Conservation (phyloP, 257 asterid species). For the Euphrasia confusa region DNA sequence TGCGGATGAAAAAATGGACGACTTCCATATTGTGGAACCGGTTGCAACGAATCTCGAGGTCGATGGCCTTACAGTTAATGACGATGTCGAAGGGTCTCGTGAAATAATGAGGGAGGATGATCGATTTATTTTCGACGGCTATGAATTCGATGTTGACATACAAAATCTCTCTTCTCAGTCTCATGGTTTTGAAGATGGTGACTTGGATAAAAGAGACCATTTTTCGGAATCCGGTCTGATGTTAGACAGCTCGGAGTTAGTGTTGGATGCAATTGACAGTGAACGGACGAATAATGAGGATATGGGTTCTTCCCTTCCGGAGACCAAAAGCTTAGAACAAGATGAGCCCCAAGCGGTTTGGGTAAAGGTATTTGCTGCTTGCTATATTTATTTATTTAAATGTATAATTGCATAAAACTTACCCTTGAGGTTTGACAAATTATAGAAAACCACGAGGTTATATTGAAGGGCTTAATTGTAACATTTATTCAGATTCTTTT, state of each 20-base stretch:
- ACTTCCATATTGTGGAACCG: no score
- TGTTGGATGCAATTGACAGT: constrained; percentile 38
- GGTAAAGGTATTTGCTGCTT: constrained; percentile 65
- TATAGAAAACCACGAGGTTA: no score
- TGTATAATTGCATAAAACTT: no score
- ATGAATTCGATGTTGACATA: constrained; percentile 25
- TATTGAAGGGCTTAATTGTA: no score
- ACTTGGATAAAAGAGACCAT: constrained; percentile 45
- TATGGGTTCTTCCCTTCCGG: constrained; percentile 41
- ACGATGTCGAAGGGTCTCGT: constrained; percentile 10
- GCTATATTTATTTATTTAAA: no score
- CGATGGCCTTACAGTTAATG: constrained; percentile 31
- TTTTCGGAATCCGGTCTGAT: constrained; percentile 23
- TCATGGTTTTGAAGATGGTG: constrained; percentile 34
- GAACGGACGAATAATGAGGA: constrained; percentile 35
- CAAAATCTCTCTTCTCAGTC: constrained; percentile 37
- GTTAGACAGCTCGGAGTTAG: constrained; percentile 31
- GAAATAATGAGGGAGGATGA: no score
- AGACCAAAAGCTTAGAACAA: constrained; percentile 46
- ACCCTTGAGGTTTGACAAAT: no score
- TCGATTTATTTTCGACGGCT: no score
- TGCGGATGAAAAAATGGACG: no score
- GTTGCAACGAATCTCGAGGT: constrained; percentile 32
- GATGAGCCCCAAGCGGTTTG: constrained; percentile 86
- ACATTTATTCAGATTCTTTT: no score